Evolutionary conservation across 495 filamentous ascomycete species (phyloP), one percentile per base, ranked within the genome.

Genomic region (Poronia punctata): DNA sequence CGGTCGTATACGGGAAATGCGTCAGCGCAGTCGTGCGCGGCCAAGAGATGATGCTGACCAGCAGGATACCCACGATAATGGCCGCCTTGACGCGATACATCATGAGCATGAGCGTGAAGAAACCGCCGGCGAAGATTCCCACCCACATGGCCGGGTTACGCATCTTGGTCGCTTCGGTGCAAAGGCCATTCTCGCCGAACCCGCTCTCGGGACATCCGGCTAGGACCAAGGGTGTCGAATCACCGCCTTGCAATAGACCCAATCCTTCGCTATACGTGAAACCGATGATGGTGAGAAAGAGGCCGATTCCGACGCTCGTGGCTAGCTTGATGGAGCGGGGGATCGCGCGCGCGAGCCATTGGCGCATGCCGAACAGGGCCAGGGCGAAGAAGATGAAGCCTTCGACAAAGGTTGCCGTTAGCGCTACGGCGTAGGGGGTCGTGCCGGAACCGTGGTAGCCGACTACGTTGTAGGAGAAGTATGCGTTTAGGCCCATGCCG

Each of bases 11-110:
- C 0, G 85, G 84, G 60, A 90, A 90, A 50, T 80, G 84, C 3
- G 85, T 87, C 29, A 90, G 80, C 0, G 72, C 53, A 2, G 83
- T 87, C 4, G 67, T 59, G 12, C 85, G 74, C 0, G 85, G 85
- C 85, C 85, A 90, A 5, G 83, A 87, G 56, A 88, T 86, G 55
- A 89, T 81, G 23, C 82, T 86, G 12, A 90, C 85, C 17, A 90
- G 71, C 17, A 87, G 58, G 40, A 90, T 90, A 18, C 85, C 85
- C 19, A 72, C 69, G 50, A 89, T 87, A 38, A 89, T 80, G 25
- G 85, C 85, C 35, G 84, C 84, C 60, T 88, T 88, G 48, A 90
- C 72, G 7, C 84, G 74, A 57, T 86, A 90, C 73, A 86, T 77
- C 81, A 89, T 81, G 34, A 90, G 61, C 38, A 87, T 57, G 5